Evolutionary conservation across 2,329 filamentous ascomycete genomes (phyloP), one percentile per base, ranked within the genome.

Genomic region (Akanthomyces dipterigenus): DNA sequence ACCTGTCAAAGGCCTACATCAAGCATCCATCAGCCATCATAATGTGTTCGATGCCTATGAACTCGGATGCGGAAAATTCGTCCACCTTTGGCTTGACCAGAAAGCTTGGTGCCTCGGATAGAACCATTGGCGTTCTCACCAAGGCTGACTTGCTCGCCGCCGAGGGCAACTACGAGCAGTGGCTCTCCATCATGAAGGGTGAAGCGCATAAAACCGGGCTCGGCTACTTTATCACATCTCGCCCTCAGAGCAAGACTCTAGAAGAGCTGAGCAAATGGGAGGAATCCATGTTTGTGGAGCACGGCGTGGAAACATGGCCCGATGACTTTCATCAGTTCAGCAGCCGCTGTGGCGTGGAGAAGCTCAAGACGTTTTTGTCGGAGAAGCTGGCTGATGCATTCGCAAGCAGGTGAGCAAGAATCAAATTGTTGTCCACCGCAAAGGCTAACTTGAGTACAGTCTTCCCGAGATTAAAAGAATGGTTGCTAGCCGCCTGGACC

Each of bases 161-260:
- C 0, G 79, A 80, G 0, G 76, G 83, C 1, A 75, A 78, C 0
- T 69, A 75, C 31, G 66, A 73, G 0, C 85, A 87, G 61, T 90
- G 89, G 82, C 70, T 83, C 0, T 75, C 81, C 0, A 87, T 92
- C 60, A 78, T 96, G 5, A 76, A 78, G 0, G 84, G 85, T 0
- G 70, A 82, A 2, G 81, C 82, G 2, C 90, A 90, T 63, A 69
- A 71, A 0, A 82, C 93, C 0, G 87, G 86, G 0, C 80, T 90
- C n/a, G 89, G 89, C 0, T 96, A 93, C 68, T 96, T 88, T 64
- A 84, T 90, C 9, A 90, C 93, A 0, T 89, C 88, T 0, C 84
- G 88, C 1, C 87, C 88, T 3, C 81, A 83, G 31, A 76, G 74
- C 0, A 79, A 84, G 55, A 74, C 79, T 0, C 75, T 88, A 0